Conservation (phyloP, 176 grass and related monocot genomes). For the Phyllostachys edulis region DNA sequence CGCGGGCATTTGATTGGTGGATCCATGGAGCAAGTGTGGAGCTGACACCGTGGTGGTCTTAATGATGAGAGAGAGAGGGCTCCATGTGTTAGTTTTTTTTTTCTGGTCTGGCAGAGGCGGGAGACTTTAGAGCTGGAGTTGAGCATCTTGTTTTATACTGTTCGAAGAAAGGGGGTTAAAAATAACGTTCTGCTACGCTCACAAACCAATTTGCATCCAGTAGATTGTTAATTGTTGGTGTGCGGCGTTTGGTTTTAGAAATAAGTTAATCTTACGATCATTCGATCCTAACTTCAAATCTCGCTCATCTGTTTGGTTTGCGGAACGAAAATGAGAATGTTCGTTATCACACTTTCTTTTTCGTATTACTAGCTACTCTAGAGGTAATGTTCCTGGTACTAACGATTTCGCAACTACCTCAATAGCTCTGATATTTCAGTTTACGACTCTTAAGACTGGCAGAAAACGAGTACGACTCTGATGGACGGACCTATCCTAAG, state of each 20-base stretch:
- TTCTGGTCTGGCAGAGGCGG: slow-evolving; percentile 31
- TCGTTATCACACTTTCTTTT: not conserved
- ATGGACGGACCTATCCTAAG: not conserved
- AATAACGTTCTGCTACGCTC: not conserved
- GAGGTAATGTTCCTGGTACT: not conserved
- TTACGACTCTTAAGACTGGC: not conserved
- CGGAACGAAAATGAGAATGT: not conserved
- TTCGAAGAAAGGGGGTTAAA: not conserved
- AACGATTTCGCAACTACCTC: not conserved
- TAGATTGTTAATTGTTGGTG: no score
- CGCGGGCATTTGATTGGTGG: slow-evolving; percentile 59
- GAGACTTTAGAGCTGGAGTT: slow-evolving; percentile 88
- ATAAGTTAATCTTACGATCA: no score
- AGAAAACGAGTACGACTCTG: not conserved
- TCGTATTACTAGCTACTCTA: not conserved
- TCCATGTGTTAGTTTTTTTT: slow-evolving; percentile 59
- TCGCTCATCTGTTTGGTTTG: not conserved
- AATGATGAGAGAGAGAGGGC: slow-evolving; percentile 7
- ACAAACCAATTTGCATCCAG: not conserved
- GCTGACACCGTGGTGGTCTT: slow-evolving; percentile 22
- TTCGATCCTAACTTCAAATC: not conserved
- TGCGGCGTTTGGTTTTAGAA: no score
- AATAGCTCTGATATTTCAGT: not conserved
- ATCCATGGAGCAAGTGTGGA: slow-evolving; percentile 38
- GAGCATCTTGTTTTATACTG: slow-evolving; percentile 49